Evolutionary conservation across 345 rosid genomes (phyloP).

Genomic region (Rhizophora mangle): DNA sequence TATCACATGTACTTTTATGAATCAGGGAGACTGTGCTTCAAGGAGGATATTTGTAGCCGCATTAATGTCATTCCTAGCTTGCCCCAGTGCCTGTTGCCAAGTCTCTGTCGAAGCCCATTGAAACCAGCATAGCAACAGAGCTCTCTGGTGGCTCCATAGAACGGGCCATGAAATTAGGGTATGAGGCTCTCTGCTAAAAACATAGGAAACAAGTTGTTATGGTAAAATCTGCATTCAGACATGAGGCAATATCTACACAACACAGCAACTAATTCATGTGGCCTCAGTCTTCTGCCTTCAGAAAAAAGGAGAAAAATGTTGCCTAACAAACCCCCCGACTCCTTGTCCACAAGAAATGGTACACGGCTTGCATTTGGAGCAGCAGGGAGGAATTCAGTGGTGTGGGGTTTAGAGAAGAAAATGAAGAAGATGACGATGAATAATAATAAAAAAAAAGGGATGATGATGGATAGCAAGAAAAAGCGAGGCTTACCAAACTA

Average conservation of each 20-base stretch:
- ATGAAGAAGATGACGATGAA: too few species aligned
- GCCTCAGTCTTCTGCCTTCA: too few species aligned
- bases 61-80: constrained; percentile 79
- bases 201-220: background rate
- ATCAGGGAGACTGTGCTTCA: constrained; percentile 61
- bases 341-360: too few species aligned
- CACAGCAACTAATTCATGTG: background rate
- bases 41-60: constrained; percentile 93
- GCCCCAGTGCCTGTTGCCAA: constrained; percentile 88
- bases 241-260: background rate
- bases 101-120: constrained; percentile 89
- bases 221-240: background rate
- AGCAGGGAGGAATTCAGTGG: too few species aligned
- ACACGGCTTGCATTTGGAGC: too few species aligned
- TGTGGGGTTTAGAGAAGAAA: too few species aligned
- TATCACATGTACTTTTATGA: background rate
- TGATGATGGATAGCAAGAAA: background rate
- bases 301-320: background rate
- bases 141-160: constrained; percentile 63
- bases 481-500: background rate
- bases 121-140: constrained; percentile 59
- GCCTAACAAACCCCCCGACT: too few species aligned
- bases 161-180: constrained; percentile 39
- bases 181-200: constrained; percentile 49
- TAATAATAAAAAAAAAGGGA: too few species aligned